Evolutionary conservation across 805 yeast species (phyloP), one percentile per base, ranked within the genome.

Genomic region (Saturnispora diversa): DNA sequence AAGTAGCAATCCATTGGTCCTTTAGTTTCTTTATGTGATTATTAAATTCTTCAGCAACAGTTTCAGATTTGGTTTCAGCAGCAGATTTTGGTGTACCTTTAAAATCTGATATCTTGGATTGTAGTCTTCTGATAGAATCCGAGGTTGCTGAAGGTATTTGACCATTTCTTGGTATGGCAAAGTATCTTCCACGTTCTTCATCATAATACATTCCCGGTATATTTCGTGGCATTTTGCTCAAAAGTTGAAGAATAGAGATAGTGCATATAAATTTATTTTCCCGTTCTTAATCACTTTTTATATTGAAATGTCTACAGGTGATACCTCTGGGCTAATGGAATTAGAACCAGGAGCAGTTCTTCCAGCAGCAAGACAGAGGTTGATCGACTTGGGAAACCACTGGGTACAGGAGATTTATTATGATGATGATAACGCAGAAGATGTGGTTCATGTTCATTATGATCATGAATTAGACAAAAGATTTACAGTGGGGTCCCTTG

Each of bases 381-480:
- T 48, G 2, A 27, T 26, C 11, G 43, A 32, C 11, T 15, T 50
- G 12, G 52, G 64, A 3, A 53, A 54, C n/a, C 59, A 54, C 22
- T 55, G 54, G 13, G 56, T 53, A 8, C 54, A 53, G 33, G 62
- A 58, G 24, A 50, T 59, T 25, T 59, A 61, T 52, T 56, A 50
- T 25, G 64, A 71, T 31, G 74, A 68, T 38, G 70, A 72, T 42
- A 71, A 63, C 45, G 57, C 61, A 3, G 82, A 77, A 49, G 71
- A 70, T 8, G 75, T 80, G 11, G 87, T 81, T 47, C 82, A 77
- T 50, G 80, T 83, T 65, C 74, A 75, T 41, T 83, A 84, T 55
- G 79, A 80, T 49, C 87, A 80, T 54, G 83, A 78, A 34, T 62
- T 84, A 44, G 76, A 75, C 44, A 68, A 85, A 49, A 77, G 80